These are phyloP conservation scores for Nakaseomyces sp. DNA, from an alignment of 1,139 yeast species.

Conservation along the genomic window DNA sequence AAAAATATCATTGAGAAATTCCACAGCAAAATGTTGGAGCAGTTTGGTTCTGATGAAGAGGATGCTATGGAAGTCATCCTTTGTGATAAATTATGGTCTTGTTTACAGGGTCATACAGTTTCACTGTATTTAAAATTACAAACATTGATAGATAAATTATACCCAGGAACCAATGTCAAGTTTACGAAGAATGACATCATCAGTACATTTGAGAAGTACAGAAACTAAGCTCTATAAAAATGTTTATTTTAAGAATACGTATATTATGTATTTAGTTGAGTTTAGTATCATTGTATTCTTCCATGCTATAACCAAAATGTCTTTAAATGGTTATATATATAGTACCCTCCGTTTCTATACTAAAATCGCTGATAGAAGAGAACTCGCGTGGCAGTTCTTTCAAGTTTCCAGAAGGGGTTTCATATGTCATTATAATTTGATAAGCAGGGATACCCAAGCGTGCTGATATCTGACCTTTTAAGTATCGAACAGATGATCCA, in stretches of 20 bases:
- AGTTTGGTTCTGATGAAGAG: slow-evolving; percentile 40
- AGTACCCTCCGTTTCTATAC: neutral
- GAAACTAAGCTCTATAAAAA: slow-evolving; percentile 12
- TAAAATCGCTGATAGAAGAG: neutral
- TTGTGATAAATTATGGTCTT: slow-evolving; percentile 43
- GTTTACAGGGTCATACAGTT: slow-evolving; percentile 44
- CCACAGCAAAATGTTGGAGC: slow-evolving; percentile 49
- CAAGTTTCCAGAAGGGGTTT: neutral
- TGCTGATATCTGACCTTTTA: neutral
- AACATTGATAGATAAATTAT: slow-evolving; percentile 37
- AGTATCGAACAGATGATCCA: neutral
- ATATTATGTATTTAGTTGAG: neutral
- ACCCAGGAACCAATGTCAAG: slow-evolving; percentile 35
- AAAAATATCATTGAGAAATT: slow-evolving; percentile 47
- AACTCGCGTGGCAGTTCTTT: neutral
- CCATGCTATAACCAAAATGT: neutral
- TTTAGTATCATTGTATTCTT: too few relatives aligned
- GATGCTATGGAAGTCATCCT: slow-evolving; percentile 31
- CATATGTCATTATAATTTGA: neutral
- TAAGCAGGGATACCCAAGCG: neutral
- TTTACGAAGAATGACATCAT: slow-evolving; percentile 39
- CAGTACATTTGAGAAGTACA: slow-evolving; percentile 34
- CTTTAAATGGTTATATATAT: neutral
- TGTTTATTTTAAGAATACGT: neutral
- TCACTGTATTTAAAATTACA: slow-evolving; percentile 36